Evolutionary conservation across 208 protist species (phyloP), one percentile per base, ranked within the genome.

Genomic region (Leishmania tropica): DNA sequence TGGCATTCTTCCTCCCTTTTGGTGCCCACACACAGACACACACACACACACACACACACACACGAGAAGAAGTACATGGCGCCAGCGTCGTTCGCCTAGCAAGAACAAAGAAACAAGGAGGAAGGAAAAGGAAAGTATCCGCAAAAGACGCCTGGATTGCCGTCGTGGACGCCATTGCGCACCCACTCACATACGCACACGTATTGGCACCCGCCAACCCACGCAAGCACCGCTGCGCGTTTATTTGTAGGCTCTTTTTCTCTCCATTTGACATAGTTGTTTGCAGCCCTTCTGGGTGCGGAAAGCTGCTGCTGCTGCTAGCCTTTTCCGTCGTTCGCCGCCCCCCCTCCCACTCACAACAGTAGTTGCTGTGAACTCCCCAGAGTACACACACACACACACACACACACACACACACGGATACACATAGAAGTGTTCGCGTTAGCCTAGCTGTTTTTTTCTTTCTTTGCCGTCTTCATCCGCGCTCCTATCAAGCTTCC

Each of bases 141-240:
- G 13, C 47, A n/a, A n/a, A 75, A 19, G 45, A 35, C 28, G 24
- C n/a, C 45, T 35, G 37, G 2, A 75, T 56, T 47, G 5, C 11
- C 40, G 47, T 75, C 47, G 45, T 47, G 24, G 70, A 54, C 70
- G 19, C 37, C n/a, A 35, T 56, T 28, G 70, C 37, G n/a, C 70
- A 53, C 72, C 42, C 51, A 19, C 31, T 40, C 42, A 75, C 31
- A 75, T 15, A n/a, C 82, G 65, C 31, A 56, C 76, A 80, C 51
- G 2, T 65, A 8, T 45, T n/a, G 48, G 37, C 42, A 24, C 42
- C 21, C 40, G 21, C 24, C 11, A 45, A n/a, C 17, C 8, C 35
- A 72, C 21, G 19, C 37, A 42, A 47, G 65, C 31, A 47, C 65
- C 19, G 13, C 21, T 72, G 6, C 65, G 21, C 48, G 45, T 72